Conservation (phyloP, 164 flowering plant species). For the Brasenia schreberi region DNA sequence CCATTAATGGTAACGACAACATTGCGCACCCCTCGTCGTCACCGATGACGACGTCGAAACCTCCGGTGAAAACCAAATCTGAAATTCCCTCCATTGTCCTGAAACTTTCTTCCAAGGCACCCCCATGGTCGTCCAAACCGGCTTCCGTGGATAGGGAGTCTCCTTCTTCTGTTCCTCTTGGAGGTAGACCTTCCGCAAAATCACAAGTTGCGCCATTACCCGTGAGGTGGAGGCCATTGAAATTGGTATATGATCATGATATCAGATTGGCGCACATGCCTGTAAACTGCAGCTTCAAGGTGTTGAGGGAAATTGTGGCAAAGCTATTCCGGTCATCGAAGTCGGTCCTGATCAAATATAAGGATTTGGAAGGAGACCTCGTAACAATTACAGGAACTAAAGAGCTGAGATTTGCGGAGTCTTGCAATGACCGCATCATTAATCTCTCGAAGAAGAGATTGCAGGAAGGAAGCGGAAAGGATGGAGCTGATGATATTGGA, state of each 20-base stretch:
- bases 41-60: conserved; percentile 16
- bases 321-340: conserved; percentile 75
- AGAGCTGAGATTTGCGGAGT: conserved; percentile 85
- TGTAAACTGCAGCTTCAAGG: conserved; percentile 54
- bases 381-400: conserved; percentile 74
- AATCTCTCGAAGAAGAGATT: background rate
- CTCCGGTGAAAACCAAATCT: conserved; percentile 26
- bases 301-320: conserved; percentile 65
- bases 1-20: background rate
- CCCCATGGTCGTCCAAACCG: conserved; percentile 15
- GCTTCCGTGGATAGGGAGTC: background rate
- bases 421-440: conserved; percentile 30
- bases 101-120: conserved; percentile 42
- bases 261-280: conserved; percentile 93
- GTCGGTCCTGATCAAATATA: conserved; percentile 80
- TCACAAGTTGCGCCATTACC: conserved; percentile 11
- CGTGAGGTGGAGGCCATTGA: conserved; percentile 51
- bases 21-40: background rate
- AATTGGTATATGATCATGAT: conserved; percentile 94
- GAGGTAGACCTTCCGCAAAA: background rate
- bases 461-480: too few species aligned
- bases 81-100: conserved; percentile 38
- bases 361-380: conserved; percentile 86
- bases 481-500: background rate
- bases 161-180: background rate